Conservation (phyloP, 192 early-diverging fungal genomes). For the Coemansia sp. region DNA sequence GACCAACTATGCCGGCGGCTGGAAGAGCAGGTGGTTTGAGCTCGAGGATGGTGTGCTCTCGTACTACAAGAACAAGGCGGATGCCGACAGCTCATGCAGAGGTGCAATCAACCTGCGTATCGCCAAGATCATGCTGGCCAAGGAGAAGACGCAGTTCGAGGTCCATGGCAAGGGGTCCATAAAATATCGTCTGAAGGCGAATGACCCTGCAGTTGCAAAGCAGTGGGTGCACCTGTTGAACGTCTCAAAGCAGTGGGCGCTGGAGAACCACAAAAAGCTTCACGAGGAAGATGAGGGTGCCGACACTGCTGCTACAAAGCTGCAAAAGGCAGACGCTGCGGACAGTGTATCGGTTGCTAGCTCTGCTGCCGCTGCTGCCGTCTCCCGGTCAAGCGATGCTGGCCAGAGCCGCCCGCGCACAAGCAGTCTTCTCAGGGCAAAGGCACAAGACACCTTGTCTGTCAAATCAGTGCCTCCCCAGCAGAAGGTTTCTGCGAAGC, state of each 20-base stretch:
- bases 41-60: constrained; percentile 79
- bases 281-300: constrained; percentile 1
- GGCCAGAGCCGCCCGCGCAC: constrained; percentile 23
- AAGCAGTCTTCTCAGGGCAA: constrained; percentile 34
- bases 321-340: constrained; percentile 3
- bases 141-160: constrained; percentile 76
- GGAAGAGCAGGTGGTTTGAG: constrained; percentile 79
- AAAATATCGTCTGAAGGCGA: constrained; percentile 71
- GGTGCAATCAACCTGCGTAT: constrained; percentile 79
- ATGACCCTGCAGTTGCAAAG: constrained; percentile 70
- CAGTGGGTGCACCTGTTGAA: constrained; percentile 81
- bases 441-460: constrained; percentile 17
- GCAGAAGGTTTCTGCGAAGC: neutral
- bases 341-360: constrained; percentile 3
- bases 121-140: constrained; percentile 66
- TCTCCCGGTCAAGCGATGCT: neutral
- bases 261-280: constrained; percentile 39
- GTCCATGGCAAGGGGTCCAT: constrained; percentile 77
- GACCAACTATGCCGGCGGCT: constrained; percentile 85
- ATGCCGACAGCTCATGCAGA: constrained; percentile 74
- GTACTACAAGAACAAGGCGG: constrained; percentile 80
- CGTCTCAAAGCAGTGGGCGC: constrained; percentile 74
- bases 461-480: constrained; percentile 17
- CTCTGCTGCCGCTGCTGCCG: neutral
- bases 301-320: constrained; percentile 6